Evolutionary conservation across 2,329 filamentous ascomycete species (phyloP).

Genomic region (Alternaria hordeiaustralica): DNA sequence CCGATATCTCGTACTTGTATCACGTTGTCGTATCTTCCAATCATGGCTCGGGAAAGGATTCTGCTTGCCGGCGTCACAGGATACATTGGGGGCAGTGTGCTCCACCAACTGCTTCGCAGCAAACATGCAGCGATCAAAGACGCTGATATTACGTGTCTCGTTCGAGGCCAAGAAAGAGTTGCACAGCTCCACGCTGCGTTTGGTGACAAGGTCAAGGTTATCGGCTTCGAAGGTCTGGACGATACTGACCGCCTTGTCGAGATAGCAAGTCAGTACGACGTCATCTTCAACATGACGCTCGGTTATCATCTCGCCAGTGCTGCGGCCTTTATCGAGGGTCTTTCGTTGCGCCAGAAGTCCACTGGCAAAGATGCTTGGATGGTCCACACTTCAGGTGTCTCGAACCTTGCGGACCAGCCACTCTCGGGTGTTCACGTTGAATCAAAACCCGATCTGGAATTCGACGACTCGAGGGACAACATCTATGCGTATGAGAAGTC

Average conservation of each 20-base stretch:
- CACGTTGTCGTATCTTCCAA: neutral
- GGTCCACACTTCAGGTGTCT: constrained; percentile 4
- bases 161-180: neutral
- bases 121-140: neutral
- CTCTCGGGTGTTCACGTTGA: constrained; percentile 1
- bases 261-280: constrained; percentile 2
- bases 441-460: neutral
- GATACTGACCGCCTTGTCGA: neutral
- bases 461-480: neutral
- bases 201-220: neutral
- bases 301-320: constrained; percentile 1
- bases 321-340: neutral
- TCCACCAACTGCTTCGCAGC: neutral
- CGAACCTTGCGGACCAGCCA: neutral
- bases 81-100: constrained; percentile 1
- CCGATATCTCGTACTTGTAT: neutral
- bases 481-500: neutral
- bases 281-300: constrained; percentile 2
- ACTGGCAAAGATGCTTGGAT: constrained; percentile 1
- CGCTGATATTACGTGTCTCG: neutral
- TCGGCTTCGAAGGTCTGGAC: neutral
- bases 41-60: neutral
- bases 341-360: neutral
- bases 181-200: neutral
- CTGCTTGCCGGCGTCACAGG: neutral